Percentiles rank a stretch among this genome's conserved stretches.
Conservation (phyloP, 31 red algal genomes). For the Odonthalia washingtoniensis region DNA sequence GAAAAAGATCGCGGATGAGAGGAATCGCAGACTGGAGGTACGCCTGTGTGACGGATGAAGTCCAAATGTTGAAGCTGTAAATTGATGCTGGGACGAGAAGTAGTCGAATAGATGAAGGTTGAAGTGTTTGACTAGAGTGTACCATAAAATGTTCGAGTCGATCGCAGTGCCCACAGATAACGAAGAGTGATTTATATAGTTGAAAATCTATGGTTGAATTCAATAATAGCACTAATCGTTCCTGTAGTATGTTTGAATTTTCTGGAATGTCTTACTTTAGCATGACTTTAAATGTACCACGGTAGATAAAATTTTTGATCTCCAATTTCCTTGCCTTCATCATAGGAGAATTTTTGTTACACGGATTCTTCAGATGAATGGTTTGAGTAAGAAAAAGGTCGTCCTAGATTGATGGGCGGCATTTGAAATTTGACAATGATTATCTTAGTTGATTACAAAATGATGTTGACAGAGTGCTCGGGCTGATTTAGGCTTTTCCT, state of each 20-base stretch:
- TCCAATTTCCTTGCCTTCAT: conserved; percentile 18
- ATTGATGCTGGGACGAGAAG: conserved; percentile 21
- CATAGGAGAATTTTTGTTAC: conserved; percentile 15
- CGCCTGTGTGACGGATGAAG: too few relatives aligned
- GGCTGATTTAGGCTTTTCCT: conserved; percentile 34
- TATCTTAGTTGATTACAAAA: neutral
- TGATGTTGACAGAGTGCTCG: neutral
- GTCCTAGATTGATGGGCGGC: too few relatives aligned
- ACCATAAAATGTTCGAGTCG: conserved; percentile 48
- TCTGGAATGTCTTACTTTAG: conserved; percentile 41
- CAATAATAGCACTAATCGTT: conserved; percentile 43
- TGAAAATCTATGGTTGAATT: conserved; percentile 41
- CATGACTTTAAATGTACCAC: too few relatives aligned
- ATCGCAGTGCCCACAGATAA: conserved; percentile 20
- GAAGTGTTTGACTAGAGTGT: conserved; percentile 37
- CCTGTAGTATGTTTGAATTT: conserved; percentile 49
- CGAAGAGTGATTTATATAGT: neutral
- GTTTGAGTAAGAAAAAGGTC: conserved; percentile 55
- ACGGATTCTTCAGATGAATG: conserved; percentile 32
- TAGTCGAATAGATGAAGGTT: conserved; percentile 37
- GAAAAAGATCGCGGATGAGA: too few relatives aligned
- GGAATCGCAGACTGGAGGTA: too few relatives aligned
- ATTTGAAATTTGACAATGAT: too few relatives aligned
- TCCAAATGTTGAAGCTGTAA: conserved; percentile 40
- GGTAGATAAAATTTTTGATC: conserved; percentile 33